Evolutionary conservation across 306 rosid species (phyloP).

Genomic region (Quercus aquifolioides): DNA sequence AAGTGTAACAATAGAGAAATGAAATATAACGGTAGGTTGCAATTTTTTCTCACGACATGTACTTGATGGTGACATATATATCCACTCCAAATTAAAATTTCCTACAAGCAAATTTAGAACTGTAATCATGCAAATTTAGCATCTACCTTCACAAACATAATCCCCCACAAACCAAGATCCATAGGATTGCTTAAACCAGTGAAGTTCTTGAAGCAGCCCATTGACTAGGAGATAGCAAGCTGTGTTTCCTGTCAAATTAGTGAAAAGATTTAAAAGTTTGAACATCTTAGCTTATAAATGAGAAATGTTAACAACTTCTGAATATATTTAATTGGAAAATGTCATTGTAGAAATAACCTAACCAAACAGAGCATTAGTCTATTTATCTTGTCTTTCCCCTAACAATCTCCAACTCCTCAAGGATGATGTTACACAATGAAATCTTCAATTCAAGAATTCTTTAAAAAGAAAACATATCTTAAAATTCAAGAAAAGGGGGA

Average conservation of each 20-base stretch:
- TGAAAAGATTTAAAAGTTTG: background rate
- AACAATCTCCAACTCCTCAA: conserved; percentile 10
- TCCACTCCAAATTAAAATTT: background rate
- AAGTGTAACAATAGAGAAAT: background rate
- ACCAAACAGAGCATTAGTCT: background rate
- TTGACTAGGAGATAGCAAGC: conserved; percentile 61
- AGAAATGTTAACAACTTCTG: background rate
- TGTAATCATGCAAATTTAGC: conserved; percentile 9
- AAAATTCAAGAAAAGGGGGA: background rate
- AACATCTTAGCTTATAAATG: background rate
- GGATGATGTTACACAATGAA: background rate
- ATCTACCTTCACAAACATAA: conserved; percentile 67
- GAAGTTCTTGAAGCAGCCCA: conserved; percentile 74
- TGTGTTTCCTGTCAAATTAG: conserved; percentile 49
- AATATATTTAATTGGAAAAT: background rate
- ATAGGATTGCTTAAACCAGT: conserved; percentile 81
- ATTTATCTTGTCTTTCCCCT: background rate
- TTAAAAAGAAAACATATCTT: background rate
- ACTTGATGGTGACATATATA: background rate
- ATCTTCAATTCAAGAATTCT: background rate
- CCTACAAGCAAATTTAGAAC: background rate
- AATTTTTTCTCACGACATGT: background rate
- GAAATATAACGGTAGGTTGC: background rate
- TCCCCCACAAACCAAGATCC: conserved; percentile 96
- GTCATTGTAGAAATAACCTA: background rate